These are phyloP conservation scores for Ogataea naganishii DNA, from an alignment of 805 yeast genomes.

Conservation along the genomic window DNA sequence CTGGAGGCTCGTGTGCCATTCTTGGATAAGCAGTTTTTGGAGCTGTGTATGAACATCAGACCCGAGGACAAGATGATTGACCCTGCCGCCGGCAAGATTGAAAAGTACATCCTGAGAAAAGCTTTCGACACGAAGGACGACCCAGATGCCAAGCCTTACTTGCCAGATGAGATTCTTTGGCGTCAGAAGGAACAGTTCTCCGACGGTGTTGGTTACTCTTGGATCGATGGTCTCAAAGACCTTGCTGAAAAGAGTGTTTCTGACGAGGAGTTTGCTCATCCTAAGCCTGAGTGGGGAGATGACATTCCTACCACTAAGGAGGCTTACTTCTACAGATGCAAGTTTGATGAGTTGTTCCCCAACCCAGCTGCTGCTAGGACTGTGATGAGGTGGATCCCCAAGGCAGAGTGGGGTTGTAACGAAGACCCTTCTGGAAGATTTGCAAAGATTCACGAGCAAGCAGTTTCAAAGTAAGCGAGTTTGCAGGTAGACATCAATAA, in stretches of 20 bases:
- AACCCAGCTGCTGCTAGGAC: constrained; percentile 89
- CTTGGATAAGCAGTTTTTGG: constrained; percentile 89
- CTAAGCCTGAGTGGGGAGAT: constrained; percentile 92
- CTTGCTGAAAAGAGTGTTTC: constrained; percentile 79
- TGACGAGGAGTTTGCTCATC: constrained; percentile 85
- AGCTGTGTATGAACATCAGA: constrained; percentile 88
- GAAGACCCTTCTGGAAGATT: constrained; percentile 98
- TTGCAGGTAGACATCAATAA: too few relatives aligned
- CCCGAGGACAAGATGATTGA: constrained; percentile 87
- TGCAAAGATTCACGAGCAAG: constrained; percentile 80
- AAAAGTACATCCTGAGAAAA: constrained; percentile 93
- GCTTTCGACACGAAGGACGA: constrained; percentile 93
- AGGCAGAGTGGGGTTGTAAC: constrained; percentile 99
- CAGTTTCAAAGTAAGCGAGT: constrained; percentile 39
- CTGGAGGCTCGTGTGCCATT: constrained; percentile 99
- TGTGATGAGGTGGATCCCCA: constrained; percentile 99
- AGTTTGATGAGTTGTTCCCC: constrained; percentile 90
- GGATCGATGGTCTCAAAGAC: constrained; percentile 98
- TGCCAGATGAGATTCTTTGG: constrained; percentile 96
- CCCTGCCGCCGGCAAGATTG: constrained; percentile 67
- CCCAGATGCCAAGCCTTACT: constrained; percentile 69
- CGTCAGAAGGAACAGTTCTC: constrained; percentile 99
- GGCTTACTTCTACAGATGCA: constrained; percentile 97
- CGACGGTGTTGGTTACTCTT: constrained; percentile 98
- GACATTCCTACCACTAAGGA: constrained; percentile 97